Evolutionary conservation across 2,329 filamentous ascomycete species (phyloP), one percentile per base, ranked within the genome.

Genomic region (Cladosporium sp.): DNA sequence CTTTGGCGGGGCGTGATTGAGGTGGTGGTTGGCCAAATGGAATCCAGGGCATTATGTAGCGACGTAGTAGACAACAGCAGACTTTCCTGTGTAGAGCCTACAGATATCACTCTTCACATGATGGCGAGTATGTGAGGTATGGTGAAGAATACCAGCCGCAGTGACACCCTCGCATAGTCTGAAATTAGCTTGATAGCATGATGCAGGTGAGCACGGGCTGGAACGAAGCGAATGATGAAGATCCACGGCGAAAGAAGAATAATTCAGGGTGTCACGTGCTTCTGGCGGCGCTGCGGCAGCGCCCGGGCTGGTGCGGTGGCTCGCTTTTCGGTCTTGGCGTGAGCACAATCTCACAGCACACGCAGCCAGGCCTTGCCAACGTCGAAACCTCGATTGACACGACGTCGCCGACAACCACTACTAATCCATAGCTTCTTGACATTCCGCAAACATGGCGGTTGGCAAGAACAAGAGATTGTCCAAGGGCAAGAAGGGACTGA

Each of bases 391-490:
- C 42, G 52, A 39, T 47, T 39, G 40, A 47, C 52, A 56, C 45
- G 55, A 58, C 55, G 49, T 51, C 55, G 55, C 45, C 55, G 55
- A 51, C 55, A 58, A 58, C 55, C 39, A 51, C 55, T 51, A 51
- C 55, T 51, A 58, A 58, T 58, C 55, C 39, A 51, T 45, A 51
- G 45, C 45, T 58, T 58, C 55, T 58, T 58, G 37, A 61, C 59
- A 62, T 55, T 60, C 62, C 66, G 69, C 68, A 68, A 73, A 64
- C 68, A 74, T 91, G 88, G 88, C 88, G 84, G 88, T 91, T 80
- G 88, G 88, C 84, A 91, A 91, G 90, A 99, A 99, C 88, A 99
- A 99, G 92, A 92, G 94, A 86, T 88, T 99, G 84, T 97, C 94
- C 70, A 99, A 99, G 88, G 94, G 94, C 84, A 99, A 97, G 91